phyloP scores from a whole-genome alignment of 2,329 filamentous ascomycete genomes.

The Trichoderma guizhouense region DNA sequence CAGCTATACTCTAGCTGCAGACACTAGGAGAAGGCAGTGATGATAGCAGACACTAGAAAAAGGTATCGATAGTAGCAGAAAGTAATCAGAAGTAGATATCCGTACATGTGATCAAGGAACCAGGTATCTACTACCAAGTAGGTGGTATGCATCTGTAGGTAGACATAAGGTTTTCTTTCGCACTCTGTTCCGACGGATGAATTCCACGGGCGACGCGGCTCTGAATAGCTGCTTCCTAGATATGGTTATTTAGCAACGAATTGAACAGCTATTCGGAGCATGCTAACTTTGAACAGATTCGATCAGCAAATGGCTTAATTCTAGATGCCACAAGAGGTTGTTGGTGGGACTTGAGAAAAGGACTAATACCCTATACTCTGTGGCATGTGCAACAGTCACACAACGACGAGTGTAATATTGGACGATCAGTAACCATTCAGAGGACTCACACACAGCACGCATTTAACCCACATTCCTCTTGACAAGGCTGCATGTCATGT shows the following conservation, averaged over 20 bases:
- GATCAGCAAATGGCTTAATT: not conserved
- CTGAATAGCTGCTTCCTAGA: not conserved
- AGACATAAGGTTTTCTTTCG: not conserved
- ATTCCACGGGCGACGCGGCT: not conserved
- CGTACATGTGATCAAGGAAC: not conserved
- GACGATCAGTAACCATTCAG: not conserved
- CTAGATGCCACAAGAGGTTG: not conserved
- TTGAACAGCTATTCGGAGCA: too few relatives aligned
- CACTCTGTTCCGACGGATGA: not conserved
- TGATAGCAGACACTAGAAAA: not conserved
- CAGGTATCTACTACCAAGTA: not conserved
- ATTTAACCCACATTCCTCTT: not conserved
- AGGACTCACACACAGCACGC: not conserved
- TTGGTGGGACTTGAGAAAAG: not conserved
- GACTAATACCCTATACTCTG: not conserved
- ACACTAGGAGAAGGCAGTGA: not conserved
- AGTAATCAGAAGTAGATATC: not conserved
- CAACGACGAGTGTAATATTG: not conserved
- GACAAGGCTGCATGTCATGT: not conserved
- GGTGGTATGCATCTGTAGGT: not conserved
- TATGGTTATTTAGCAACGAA: not conserved
- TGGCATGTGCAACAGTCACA: not conserved
- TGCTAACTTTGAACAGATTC: not conserved
- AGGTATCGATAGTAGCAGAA: not conserved
- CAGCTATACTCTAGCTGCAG: not conserved